Percentiles rank a stretch among this genome's conserved stretches.
These are phyloP conservation scores for Alternaria rosae DNA, from an alignment of 2,329 filamentous ascomycete species.

Conservation along the genomic window DNA sequence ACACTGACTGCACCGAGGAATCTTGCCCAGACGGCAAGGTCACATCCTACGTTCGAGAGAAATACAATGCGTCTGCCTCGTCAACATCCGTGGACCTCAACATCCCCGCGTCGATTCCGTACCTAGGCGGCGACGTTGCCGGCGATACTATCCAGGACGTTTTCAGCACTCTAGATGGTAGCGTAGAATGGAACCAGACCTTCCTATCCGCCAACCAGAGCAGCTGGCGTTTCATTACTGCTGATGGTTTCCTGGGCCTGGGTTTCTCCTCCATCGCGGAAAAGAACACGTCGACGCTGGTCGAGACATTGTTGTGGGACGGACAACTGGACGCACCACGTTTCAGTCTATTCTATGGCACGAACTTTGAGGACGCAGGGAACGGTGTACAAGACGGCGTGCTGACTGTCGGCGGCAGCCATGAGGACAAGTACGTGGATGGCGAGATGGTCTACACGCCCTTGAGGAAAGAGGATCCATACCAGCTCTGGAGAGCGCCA, in stretches of 20 bases:
- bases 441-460: slow-evolving; percentile 62
- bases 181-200: slow-evolving; percentile 27
- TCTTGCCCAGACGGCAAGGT: slow-evolving; percentile 17
- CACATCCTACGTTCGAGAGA: slow-evolving; percentile 11
- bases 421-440: slow-evolving; percentile 67
- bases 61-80: slow-evolving; percentile 21
- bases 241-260: slow-evolving; percentile 28
- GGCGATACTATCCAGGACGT: slow-evolving; percentile 18
- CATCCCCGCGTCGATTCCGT: slow-evolving; percentile 12
- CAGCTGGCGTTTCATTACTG: slow-evolving; percentile 26
- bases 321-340: slow-evolving; percentile 20
- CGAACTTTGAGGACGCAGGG: slow-evolving; percentile 10
- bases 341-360: slow-evolving; percentile 27
- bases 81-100: slow-evolving; percentile 17
- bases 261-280: slow-evolving; percentile 30
- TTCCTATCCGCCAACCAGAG: slow-evolving; percentile 25
- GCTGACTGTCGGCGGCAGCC: slow-evolving; percentile 24
- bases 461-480: slow-evolving; percentile 14
- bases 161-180: slow-evolving; percentile 10
- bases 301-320: slow-evolving; percentile 27
- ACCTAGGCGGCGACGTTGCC: slow-evolving; percentile 22
- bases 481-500: slow-evolving; percentile 26
- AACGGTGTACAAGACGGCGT: slow-evolving; percentile 19
- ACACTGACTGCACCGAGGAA: slow-evolving; percentile 18
- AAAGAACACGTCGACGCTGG: slow-evolving; percentile 15